Conservation (phyloP, 768 basidiomycete genomes). For the Amanita phalloides region DNA sequence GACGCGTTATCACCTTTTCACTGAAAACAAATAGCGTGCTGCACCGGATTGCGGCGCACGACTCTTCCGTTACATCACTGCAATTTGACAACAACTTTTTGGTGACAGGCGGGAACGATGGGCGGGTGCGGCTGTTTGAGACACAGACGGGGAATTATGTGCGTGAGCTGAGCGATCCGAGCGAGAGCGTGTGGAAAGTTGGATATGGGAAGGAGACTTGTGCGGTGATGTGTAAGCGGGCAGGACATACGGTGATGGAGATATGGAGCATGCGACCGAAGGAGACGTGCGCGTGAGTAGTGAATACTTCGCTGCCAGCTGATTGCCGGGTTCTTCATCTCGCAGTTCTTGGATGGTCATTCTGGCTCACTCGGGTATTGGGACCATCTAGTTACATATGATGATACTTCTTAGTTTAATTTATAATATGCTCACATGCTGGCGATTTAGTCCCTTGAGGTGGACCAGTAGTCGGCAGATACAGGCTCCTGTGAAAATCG, state of each 20-base stretch:
- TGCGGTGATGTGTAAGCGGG: conserved; percentile 73
- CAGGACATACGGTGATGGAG: conserved; percentile 79
- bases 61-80: conserved; percentile 75
- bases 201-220: conserved; percentile 51
- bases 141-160: conserved; percentile 54
- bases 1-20: conserved; percentile 45
- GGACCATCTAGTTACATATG: too few species aligned
- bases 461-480: too few species aligned
- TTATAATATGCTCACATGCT: too few species aligned
- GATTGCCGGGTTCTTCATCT: too few species aligned
- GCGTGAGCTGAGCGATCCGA: conserved; percentile 66
- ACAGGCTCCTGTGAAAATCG: too few species aligned
- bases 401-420: too few species aligned
- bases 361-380: neutral
- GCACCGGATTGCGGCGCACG: conserved; percentile 79
- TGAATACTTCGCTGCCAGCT: neutral
- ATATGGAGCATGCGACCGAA: conserved; percentile 66
- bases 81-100: conserved; percentile 81
- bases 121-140: conserved; percentile 68
- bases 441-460: too few species aligned
- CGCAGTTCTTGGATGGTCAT: too few species aligned
- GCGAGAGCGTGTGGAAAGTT: conserved; percentile 85
- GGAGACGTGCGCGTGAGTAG: conserved; percentile 13
- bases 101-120: conserved; percentile 80
- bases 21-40: conserved; percentile 27